Evolutionary conservation across 495 filamentous ascomycete genomes (phyloP), one percentile per base, ranked within the genome.

Genomic region (Penicillium steckii): DNA sequence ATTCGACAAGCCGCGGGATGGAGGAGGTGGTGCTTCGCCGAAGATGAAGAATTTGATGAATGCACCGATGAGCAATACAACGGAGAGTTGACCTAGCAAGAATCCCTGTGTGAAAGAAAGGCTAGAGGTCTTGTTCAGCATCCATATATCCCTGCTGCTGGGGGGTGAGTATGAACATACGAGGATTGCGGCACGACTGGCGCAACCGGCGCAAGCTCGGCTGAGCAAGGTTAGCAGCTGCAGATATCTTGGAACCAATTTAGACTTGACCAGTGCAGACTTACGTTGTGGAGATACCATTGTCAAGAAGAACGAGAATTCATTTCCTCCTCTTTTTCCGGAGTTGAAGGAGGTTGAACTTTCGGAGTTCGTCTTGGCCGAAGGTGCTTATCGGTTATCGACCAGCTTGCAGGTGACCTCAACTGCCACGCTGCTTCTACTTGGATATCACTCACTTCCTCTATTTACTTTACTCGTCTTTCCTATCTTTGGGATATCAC

Each of bases 1-100:
- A 78, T 89, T 83, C 55, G 88, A 83, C 41, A 88, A 80, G 21
- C 88, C 87, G 43, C 86, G 85, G 25, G 87, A 84, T 38, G 94
- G 91, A 33, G 90, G 81, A 1, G 86, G 87, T 0, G 93, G 90
- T 23, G 89, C 81, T 63, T 98, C 93, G 61, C 94, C 94, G 61
- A 98, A 97, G 69, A 98, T 96, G 84, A 98, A 98, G 82, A 96
- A 98, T 71, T 95, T 96, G 71, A 98, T 98, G 76, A 98, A 98
- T 57, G 86, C 87, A 44, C 90, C 90, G 52, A 97, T 83, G 48
- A 97, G 73, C 23, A 97, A 75, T 3, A 96, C 87, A 24, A 98
- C 85, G 25, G 90, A 94, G 50, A 97, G 78, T 68, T 98, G 94
- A 41, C 94, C 94, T 43, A 97, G 78, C 53, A 98, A 82, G 58